A percentile compares a stretch with the other conserved stretches of the same genome.
Conservation (phyloP, 768 basidiomycete species). For the Leucosporidium yakuticum region DNA sequence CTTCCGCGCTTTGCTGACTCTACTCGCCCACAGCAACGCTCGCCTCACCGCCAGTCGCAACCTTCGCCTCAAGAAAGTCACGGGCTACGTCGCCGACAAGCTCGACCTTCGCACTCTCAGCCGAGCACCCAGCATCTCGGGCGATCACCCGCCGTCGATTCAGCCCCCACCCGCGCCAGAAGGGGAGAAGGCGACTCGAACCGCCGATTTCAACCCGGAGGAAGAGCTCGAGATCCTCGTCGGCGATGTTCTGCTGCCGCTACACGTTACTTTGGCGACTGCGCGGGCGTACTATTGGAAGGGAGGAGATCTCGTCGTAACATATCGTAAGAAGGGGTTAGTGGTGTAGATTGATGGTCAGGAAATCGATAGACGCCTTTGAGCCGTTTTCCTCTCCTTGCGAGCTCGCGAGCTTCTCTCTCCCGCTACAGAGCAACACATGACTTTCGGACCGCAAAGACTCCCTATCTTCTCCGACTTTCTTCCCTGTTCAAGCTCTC, state of each 20-base stretch:
- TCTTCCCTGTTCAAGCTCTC: too few relatives aligned
- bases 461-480: too few relatives aligned
- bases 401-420: too few relatives aligned
- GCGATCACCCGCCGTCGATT: conserved; percentile 3
- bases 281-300: conserved; percentile 85
- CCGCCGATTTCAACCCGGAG: conserved; percentile 20
- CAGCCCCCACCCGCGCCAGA: conserved; percentile 48
- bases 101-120: conserved; percentile 27
- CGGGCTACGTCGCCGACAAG: conserved; percentile 60
- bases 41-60: conserved; percentile 83
- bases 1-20: neutral
- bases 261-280: conserved; percentile 82
- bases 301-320: conserved; percentile 34
- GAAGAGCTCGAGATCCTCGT: conserved; percentile 73
- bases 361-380: too few relatives aligned
- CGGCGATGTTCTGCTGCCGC: conserved; percentile 72
- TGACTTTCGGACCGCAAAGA: too few relatives aligned
- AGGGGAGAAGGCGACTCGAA: conserved; percentile 44
- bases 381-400: too few relatives aligned
- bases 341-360: too few relatives aligned
- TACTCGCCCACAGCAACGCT: conserved; percentile 52
- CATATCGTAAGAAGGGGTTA: conserved; percentile 23
- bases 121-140: conserved; percentile 28
- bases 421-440: too few relatives aligned
- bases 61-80: conserved; percentile 76